Evolutionary conservation across 1,139 yeast genomes (phyloP).

Genomic region (Eremothecium gossypii): DNA sequence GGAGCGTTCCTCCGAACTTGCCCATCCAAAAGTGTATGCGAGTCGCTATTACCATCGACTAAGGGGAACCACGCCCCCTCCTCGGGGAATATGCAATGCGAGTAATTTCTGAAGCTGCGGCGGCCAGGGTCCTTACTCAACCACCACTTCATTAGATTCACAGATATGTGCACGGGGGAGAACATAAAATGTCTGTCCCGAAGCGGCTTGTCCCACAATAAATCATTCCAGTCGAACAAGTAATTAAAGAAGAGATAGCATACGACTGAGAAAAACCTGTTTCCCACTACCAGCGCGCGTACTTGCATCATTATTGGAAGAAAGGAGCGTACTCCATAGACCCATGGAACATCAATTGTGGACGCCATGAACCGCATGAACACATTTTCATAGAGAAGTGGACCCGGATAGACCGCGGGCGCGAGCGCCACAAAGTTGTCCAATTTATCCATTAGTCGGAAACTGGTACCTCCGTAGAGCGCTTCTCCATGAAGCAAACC

Average conservation of each 20-base stretch:
- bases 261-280: conserved; percentile 45
- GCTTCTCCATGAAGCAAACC: conserved; percentile 38
- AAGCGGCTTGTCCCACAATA: conserved; percentile 61
- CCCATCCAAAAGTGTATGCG: conserved; percentile 1
- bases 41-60: conserved; percentile 3
- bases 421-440: conserved; percentile 69
- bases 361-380: conserved; percentile 38
- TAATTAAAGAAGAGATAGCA: conserved; percentile 77
- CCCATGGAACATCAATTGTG: conserved; percentile 34
- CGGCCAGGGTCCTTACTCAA: conserved; percentile 30
- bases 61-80: conserved; percentile 27
- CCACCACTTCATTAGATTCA: conserved; percentile 91
- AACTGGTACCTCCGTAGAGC: conserved; percentile 30
- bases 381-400: conserved; percentile 46
- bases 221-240: conserved; percentile 78
- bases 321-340: conserved; percentile 56
- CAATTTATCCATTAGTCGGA: conserved; percentile 39
- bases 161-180: conserved; percentile 77
- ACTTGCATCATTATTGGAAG: conserved; percentile 48
- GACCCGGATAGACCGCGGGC: conserved; percentile 87
- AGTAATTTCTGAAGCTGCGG: conserved; percentile 23
- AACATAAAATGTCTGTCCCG: conserved; percentile 70
- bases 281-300: conserved; percentile 39
- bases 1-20: not conserved
- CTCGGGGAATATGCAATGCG: conserved; percentile 26